A percentile compares a stretch with the other conserved stretches of the same genome.
Evolutionary conservation across 148 eudicot species (phyloP).

Genomic region (Polygonum maritimum): DNA sequence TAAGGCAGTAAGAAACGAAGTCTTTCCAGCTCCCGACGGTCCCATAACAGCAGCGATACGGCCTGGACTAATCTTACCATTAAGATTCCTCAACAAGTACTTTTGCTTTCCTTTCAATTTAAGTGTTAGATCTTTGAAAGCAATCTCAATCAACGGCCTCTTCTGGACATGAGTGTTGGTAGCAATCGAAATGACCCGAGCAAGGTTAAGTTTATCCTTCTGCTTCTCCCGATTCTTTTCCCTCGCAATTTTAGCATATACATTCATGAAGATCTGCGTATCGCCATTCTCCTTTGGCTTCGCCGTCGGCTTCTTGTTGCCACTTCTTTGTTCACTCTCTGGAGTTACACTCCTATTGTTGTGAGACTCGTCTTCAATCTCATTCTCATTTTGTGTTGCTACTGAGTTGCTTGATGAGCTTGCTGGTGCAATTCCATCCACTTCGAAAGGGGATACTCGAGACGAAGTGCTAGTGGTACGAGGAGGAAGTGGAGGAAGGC

Average conservation of each 20-base stretch:
- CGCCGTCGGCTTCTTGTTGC: constrained; percentile 18
- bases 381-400: constrained; percentile 16
- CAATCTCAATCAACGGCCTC: constrained; percentile 33
- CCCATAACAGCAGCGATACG: constrained; percentile 44
- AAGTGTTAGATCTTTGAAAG: constrained; percentile 15
- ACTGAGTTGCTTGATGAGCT: constrained; percentile 17
- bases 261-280: constrained; percentile 54
- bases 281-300: constrained; percentile 16
- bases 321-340: constrained; percentile 20
- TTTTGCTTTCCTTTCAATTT: constrained; percentile 27
- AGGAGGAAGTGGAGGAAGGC: constrained; percentile 8
- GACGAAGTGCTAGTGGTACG: constrained; percentile 13
- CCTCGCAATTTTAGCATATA: constrained; percentile 44
- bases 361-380: constrained; percentile 24
- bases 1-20: constrained; percentile 36
- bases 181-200: constrained; percentile 35
- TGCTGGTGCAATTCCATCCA: constrained; percentile 18
- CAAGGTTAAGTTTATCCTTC: constrained; percentile 27
- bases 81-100: constrained; percentile 31
- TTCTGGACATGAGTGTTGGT: constrained; percentile 19
- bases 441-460: constrained; percentile 14
- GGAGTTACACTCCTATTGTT: constrained; percentile 20
- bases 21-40: constrained; percentile 45
- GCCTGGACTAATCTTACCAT: constrained; percentile 34
- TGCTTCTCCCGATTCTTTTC: constrained; percentile 36